Evolutionary conservation across 306 rosid species (phyloP).

Genomic region (Sechiopsis laciniata): DNA sequence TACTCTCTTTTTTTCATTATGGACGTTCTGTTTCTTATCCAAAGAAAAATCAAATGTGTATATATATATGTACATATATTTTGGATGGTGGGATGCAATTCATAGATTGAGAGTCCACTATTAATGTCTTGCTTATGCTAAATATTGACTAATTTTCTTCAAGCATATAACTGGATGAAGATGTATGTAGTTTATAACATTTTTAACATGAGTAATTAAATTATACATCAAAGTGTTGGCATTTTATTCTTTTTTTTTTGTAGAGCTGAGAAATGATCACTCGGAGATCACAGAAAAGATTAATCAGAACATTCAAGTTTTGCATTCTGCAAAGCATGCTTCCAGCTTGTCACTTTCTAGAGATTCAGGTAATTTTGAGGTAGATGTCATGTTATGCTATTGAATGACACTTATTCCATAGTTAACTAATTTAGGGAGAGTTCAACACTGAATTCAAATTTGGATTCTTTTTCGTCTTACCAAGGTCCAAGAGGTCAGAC

Average conservation of each 20-base stretch:
- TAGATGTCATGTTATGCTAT: background rate
- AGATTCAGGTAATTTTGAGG: slow-evolving; percentile 39
- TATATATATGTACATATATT: too few relatives aligned
- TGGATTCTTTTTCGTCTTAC: background rate
- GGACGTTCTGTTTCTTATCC: background rate
- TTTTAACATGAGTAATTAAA: background rate
- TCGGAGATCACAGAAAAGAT: slow-evolving; percentile 58
- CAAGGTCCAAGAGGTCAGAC: background rate
- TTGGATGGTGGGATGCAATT: background rate
- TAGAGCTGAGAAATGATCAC: slow-evolving; percentile 57
- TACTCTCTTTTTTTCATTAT: background rate
- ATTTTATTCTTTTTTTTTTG: slow-evolving; percentile 11
- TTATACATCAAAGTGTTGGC: background rate
- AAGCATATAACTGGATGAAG: too few relatives aligned
- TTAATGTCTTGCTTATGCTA: too few relatives aligned
- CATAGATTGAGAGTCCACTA: background rate
- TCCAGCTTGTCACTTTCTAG: slow-evolving; percentile 30
- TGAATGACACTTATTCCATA: too few relatives aligned
- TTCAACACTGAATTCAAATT: background rate
- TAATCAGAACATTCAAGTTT: slow-evolving; percentile 53
- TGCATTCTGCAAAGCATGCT: slow-evolving; percentile 59
- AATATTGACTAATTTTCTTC: too few relatives aligned
- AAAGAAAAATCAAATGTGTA: background rate
- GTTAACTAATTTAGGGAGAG: background rate
- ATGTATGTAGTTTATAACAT: too few relatives aligned